Conservation (phyloP, 2,329 filamentous ascomycete species). For the Penicillium sp. region DNA sequence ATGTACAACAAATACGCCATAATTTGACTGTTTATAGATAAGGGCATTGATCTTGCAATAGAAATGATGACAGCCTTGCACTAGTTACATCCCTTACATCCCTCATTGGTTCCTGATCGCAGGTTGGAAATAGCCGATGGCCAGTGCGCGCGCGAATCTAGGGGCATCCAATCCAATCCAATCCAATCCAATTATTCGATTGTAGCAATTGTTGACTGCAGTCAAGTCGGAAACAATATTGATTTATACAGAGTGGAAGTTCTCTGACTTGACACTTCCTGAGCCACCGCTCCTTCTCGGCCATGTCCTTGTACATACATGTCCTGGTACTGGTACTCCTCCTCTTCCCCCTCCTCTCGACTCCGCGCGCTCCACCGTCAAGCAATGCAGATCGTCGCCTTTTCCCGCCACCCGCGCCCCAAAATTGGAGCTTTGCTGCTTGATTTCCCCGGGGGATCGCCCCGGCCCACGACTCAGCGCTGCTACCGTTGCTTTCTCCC, state of each 20-base stretch:
- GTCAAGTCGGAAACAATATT: too few relatives aligned
- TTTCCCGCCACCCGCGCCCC: constrained; percentile 6
- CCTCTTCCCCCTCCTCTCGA: constrained; percentile 8
- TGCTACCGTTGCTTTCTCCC: constrained; percentile 27
- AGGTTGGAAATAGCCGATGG: background rate
- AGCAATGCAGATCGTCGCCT: constrained; percentile 21
- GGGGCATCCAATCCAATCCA: constrained; percentile 1
- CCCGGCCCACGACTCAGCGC: constrained; percentile 11
- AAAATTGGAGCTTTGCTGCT: constrained; percentile 11
- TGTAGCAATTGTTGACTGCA: too few relatives aligned
- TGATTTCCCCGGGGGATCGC: constrained; percentile 9
- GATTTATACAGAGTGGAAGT: too few relatives aligned
- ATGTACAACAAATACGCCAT: constrained; percentile 25
- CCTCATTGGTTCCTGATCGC: background rate
- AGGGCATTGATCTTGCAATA: background rate
- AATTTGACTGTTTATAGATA: constrained; percentile 19
- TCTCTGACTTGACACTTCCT: too few relatives aligned
- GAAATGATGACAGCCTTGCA: background rate
- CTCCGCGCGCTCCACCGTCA: constrained; percentile 14
- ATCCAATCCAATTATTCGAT: background rate
- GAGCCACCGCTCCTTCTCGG: background rate
- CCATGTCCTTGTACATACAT: too few relatives aligned
- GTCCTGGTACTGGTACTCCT: background rate
- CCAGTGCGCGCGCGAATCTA: background rate
- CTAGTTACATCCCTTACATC: background rate